Evolutionary conservation across 208 protist genomes (phyloP).

Genomic region (Vickermania ingenoplastis): DNA sequence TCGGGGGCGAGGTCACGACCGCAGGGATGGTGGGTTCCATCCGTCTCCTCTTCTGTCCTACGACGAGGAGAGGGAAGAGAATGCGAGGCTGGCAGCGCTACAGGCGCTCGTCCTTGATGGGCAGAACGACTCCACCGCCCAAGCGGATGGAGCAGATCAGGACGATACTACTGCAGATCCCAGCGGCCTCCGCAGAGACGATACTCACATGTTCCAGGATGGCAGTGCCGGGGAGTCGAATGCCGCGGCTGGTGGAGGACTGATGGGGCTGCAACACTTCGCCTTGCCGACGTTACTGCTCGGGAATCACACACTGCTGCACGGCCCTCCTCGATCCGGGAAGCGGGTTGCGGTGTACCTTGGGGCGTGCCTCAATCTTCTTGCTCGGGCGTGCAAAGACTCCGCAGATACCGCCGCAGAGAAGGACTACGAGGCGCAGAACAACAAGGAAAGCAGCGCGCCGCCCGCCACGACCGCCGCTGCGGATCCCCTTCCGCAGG

Average conservation of each 20-base stretch:
- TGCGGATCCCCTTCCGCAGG: not conserved
- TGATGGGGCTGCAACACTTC: slow-evolving; percentile 45
- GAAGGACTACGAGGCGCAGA: slow-evolving; percentile 1
- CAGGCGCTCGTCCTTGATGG: not conserved
- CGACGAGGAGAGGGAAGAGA: not conserved
- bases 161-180: not conserved
- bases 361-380: slow-evolving; percentile 14
- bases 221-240: no score
- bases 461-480: not conserved
- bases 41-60: not conserved
- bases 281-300: slow-evolving; percentile 49
- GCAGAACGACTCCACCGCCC: no score
- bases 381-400: slow-evolving; percentile 4
- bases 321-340: slow-evolving; percentile 40
- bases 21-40: no score
- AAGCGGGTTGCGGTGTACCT: slow-evolving; percentile 46
- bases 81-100: not conserved
- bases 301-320: slow-evolving; percentile 52
- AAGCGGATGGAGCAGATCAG: not conserved
- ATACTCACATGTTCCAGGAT: no score
- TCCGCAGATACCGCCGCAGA: not conserved
- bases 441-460: slow-evolving; percentile 3
- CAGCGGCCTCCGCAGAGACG: not conserved
- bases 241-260: not conserved
- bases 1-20: not conserved